Percentiles rank a stretch among this genome's conserved stretches.
phyloP scores from a whole-genome alignment of 768 basidiomycete genomes.

The Rubroboletus satanas region DNA sequence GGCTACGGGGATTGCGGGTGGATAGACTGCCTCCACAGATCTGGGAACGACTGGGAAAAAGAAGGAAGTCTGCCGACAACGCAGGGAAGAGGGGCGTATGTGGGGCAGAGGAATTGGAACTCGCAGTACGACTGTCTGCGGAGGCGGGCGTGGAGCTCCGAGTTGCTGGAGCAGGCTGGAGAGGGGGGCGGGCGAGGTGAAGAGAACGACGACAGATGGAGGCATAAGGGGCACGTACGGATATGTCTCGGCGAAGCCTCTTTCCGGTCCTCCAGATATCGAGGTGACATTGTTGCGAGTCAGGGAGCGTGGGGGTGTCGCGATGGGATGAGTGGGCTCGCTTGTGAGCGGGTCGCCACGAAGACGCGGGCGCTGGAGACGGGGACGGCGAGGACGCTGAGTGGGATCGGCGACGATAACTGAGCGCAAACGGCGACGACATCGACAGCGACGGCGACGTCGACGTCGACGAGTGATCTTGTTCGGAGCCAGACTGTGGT shows the following conservation, averaged over 20 bases:
- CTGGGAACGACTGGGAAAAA: conserved; percentile 35
- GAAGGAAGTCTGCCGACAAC: conserved; percentile 48
- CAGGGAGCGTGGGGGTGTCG: conserved; percentile 33
- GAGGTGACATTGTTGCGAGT: conserved; percentile 48
- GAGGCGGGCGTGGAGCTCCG: conserved; percentile 31
- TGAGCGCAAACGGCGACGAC: conserved; percentile 35
- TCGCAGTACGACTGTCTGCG: conserved; percentile 26
- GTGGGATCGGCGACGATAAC: conserved; percentile 51
- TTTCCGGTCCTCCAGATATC: conserved; percentile 55
- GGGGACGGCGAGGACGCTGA: conserved; percentile 41
- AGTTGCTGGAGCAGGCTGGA: conserved; percentile 19
- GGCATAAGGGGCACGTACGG: conserved; percentile 34
- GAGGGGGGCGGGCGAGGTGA: background rate
- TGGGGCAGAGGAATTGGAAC: conserved; percentile 26
- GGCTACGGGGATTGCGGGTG: conserved; percentile 14
- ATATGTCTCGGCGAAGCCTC: conserved; percentile 45
- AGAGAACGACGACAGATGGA: conserved; percentile 3
- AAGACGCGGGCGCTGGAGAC: conserved; percentile 34
- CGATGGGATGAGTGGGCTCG: conserved; percentile 43
- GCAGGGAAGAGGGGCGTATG: conserved; percentile 41
- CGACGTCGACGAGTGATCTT: conserved; percentile 7
- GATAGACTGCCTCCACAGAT: conserved; percentile 4
- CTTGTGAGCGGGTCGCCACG: conserved; percentile 46
- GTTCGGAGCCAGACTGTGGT: conserved; percentile 14
- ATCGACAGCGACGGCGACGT: conserved; percentile 19